Conservation (phyloP, 768 basidiomycete genomes). For the Cytidiella melzeri region DNA sequence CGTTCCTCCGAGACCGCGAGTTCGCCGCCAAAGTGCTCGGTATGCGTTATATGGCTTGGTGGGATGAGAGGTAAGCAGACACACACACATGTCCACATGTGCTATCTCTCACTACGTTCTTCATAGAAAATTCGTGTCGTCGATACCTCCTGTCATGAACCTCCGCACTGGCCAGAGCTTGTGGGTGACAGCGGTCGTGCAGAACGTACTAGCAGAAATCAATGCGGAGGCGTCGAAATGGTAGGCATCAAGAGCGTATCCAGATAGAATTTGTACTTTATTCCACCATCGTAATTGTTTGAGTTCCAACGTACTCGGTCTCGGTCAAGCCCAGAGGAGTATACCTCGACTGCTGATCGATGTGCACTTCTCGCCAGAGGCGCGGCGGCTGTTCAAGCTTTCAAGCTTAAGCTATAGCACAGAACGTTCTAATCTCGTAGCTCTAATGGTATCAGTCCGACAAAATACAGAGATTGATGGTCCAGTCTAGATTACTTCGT, state of each 20-base stretch:
- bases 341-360: too few relatives aligned
- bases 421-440: too few relatives aligned
- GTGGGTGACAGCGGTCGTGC: conserved; percentile 5
- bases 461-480: too few relatives aligned
- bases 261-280: too few relatives aligned
- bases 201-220: conserved; percentile 5
- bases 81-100: conserved; percentile 3
- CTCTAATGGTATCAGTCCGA: too few relatives aligned
- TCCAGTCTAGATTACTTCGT: not conserved
- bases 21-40: conserved; percentile 47
- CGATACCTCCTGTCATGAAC: conserved; percentile 13
- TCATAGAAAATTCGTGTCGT: conserved; percentile 10
- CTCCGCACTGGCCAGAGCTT: conserved; percentile 1
- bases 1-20: conserved; percentile 59
- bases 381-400: too few relatives aligned
- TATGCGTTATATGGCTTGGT: conserved; percentile 57
- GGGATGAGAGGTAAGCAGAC: conserved; percentile 32
- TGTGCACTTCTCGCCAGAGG: too few relatives aligned
- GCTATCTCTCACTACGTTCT: conserved; percentile 1
- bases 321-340: too few relatives aligned
- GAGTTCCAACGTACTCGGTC: too few relatives aligned
- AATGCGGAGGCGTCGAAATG: conserved; percentile 2
- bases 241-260: not conserved
- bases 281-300: too few relatives aligned
- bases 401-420: too few relatives aligned